Evolutionary conservation across 208 protist genomes (phyloP), one percentile per base, ranked within the genome.

Genomic region (Trypanosomatidae sp.): DNA sequence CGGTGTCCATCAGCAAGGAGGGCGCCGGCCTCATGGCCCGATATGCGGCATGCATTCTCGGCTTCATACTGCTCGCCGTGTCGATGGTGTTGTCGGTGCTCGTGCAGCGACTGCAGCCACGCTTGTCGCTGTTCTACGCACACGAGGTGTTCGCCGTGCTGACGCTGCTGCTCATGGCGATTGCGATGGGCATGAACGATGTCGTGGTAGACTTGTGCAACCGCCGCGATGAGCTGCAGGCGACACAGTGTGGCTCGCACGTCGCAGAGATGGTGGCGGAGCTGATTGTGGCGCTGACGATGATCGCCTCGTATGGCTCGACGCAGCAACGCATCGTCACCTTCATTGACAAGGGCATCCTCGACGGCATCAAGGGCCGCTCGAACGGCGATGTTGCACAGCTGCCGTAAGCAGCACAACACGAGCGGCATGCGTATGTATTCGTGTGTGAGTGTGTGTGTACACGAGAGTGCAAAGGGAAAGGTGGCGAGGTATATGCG

Each of bases 241-340:
- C 27, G 1, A 75, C 55, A 18, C 47, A 51, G 50, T 90, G 81
- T 47, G 67, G 49, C 41, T 54, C 70, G 6, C 81, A 86, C 48
- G 46, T 73, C 6, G 66, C 52, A 15, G 75, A 90, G 48, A 56
- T 75, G 18, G 41, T 88, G 3, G 82, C 71, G 4, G 65, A 91
- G 33, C 22, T 87, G 3, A 39, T 87, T 4, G 61, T 87, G 8
- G 66, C 49, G 25, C 30, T 90, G n/a, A 76, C 65, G 6, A 83
- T 87, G 76, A 70, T 43, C 15, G 48, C 62, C 37, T 59, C 53
- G 30, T 90, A 66, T 56, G 62, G 43, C n/a, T 76, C 71, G 16
- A 84, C 81, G 15, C 82, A 91, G 50, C 76, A 91, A 60, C 77
- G 82, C 11, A 78, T 91, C 44, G 67, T 88, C 18, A 80, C 64